Conservation (phyloP, 805 yeast genomes). For the Yarrowia sp. region DNA sequence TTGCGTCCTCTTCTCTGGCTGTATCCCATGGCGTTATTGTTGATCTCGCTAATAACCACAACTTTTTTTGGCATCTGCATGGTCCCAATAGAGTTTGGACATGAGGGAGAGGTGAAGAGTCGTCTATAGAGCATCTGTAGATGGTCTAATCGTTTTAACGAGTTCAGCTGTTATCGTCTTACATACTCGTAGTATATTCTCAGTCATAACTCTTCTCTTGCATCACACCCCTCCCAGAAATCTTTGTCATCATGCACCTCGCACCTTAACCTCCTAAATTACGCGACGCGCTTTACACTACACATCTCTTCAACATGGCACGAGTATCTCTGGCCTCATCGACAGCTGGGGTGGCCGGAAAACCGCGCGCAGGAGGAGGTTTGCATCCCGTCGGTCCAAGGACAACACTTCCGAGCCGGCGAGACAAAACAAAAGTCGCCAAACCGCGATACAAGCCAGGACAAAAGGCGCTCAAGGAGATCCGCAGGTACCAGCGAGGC, state of each 20-base stretch:
- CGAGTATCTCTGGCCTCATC: constrained; percentile 7
- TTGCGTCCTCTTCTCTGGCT: constrained; percentile 22
- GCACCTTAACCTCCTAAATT: not conserved
- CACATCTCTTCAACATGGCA: constrained; percentile 10
- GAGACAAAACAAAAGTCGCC: not conserved
- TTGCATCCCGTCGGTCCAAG: not conserved
- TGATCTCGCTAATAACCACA: not conserved
- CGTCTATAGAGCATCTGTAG: too few species aligned
- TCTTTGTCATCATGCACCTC: not conserved
- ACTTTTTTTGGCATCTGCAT: not conserved
- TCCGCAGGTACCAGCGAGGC: constrained; percentile 95
- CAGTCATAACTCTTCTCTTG: too few species aligned
- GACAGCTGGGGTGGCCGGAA: not conserved
- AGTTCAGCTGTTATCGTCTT: too few species aligned
- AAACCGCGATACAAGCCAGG: constrained; percentile 81
- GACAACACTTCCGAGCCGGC: not conserved
- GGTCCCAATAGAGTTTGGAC: not conserved
- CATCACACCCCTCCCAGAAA: too few species aligned
- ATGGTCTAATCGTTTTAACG: too few species aligned
- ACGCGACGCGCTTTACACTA: constrained; percentile 15
- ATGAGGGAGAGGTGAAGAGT: too few species aligned
- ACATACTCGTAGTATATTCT: too few species aligned
- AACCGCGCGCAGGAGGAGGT: not conserved
- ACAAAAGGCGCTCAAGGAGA: constrained; percentile 91
- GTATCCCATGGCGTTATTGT: constrained; percentile 14